phyloP scores from a whole-genome alignment of 108 stramenopile genomes.

The Cyclotella kingstonii region DNA sequence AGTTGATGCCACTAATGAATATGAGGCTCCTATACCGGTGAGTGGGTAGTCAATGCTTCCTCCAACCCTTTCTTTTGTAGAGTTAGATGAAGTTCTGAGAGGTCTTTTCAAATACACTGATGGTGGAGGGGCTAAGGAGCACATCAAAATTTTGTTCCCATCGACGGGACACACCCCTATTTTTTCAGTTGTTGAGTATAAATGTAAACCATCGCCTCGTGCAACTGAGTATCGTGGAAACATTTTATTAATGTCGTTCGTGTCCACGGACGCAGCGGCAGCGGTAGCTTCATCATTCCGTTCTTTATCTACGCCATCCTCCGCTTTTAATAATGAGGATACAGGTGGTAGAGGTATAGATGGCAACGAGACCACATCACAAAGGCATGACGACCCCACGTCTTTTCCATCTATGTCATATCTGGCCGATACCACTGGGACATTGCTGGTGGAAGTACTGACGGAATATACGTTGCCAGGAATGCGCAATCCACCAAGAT shows the following conservation, averaged over 20 bases:
- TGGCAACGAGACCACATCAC: conserved; percentile 50
- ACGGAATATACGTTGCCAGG: conserved; percentile 38
- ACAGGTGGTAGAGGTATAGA: no score
- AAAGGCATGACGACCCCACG: conserved; percentile 50
- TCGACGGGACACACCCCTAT: conserved; percentile 78
- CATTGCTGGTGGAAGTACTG: conserved; percentile 29
- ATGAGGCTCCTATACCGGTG: conserved; percentile 49
- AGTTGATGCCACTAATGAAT: conserved; percentile 74
- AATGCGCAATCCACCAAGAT: conserved; percentile 59
- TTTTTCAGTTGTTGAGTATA: conserved; percentile 70
- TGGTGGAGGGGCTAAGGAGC: conserved; percentile 61
- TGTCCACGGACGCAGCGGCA: not conserved
- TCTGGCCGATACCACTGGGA: conserved; percentile 56
- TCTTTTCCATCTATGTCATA: conserved; percentile 80
- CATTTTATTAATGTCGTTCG: conserved; percentile 6
- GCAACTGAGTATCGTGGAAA: conserved; percentile 48
- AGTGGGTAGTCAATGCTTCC: not conserved
- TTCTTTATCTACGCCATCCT: not conserved
- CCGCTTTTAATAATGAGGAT: no score
- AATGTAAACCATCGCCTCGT: conserved; percentile 74
- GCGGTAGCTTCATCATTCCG: conserved; percentile 2
- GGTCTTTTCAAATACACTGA: conserved; percentile 28
- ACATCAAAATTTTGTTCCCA: conserved; percentile 68
- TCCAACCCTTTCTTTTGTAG: not conserved
- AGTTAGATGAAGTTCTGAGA: not conserved